Evolutionary conservation across 805 yeast species (phyloP).

Genomic region (Ogataea glucozyma): DNA sequence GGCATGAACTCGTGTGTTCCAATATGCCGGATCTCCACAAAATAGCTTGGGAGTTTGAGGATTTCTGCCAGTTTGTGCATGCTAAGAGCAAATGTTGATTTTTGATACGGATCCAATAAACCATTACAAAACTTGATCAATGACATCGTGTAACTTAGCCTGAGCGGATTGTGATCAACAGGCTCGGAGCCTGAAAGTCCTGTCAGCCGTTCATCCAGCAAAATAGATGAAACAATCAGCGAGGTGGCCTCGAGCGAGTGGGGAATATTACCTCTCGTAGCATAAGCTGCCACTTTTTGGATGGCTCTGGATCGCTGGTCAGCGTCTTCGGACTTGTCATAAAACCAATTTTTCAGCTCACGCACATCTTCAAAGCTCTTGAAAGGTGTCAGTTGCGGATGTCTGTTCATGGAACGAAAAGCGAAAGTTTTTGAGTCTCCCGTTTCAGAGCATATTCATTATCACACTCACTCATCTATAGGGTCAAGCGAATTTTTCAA

Average conservation of each 20-base stretch:
- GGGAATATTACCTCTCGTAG: conserved; percentile 64
- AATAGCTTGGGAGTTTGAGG: conserved; percentile 69
- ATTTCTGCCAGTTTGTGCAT: conserved; percentile 70
- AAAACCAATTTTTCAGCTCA: conserved; percentile 53
- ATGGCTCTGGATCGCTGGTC: conserved; percentile 46
- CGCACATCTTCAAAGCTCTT: conserved; percentile 45
- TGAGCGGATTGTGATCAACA: conserved; percentile 39
- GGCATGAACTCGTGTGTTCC: conserved; percentile 91
- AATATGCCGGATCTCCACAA: conserved; percentile 87
- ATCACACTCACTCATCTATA: too few species aligned
- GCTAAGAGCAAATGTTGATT: conserved; percentile 75
- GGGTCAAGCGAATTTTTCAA: too few species aligned
- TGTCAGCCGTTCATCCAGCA: conserved; percentile 41
- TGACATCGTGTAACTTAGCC: conserved; percentile 68
- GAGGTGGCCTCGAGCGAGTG: conserved; percentile 73
- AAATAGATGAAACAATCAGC: conserved; percentile 49
- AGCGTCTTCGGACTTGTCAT: conserved; percentile 30
- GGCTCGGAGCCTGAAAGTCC: background rate
- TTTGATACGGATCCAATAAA: conserved; percentile 81
- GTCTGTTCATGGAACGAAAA: conserved; percentile 16
- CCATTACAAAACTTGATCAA: conserved; percentile 90
- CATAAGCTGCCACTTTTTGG: conserved; percentile 51
- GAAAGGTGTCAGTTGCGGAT: conserved; percentile 38
- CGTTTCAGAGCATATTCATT: too few species aligned
- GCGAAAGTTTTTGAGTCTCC: background rate